Conservation (phyloP, 495 filamentous ascomycete genomes). For the Cercophora scortea region DNA sequence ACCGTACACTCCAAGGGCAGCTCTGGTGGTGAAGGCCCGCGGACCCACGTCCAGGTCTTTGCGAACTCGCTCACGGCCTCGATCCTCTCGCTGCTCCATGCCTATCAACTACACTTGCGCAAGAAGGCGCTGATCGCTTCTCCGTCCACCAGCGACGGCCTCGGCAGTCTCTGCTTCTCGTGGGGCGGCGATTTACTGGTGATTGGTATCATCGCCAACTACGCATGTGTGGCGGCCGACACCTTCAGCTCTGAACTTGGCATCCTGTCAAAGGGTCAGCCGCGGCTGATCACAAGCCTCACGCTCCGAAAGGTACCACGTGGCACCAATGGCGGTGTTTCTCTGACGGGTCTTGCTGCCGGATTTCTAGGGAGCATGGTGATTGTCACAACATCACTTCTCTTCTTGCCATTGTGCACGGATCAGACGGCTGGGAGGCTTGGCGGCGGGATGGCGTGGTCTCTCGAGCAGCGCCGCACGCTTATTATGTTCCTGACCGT, state of each 20-base stretch:
- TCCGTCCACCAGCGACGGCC: slow-evolving; percentile 3
- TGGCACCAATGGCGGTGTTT: slow-evolving; percentile 92
- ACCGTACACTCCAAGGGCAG: slow-evolving; percentile 68
- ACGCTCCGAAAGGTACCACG: slow-evolving; percentile 68
- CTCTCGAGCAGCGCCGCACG: slow-evolving; percentile 38
- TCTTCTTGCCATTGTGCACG: slow-evolving; percentile 64
- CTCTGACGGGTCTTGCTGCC: slow-evolving; percentile 59
- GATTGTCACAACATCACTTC: slow-evolving; percentile 55
- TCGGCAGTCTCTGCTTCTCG: slow-evolving; percentile 36
- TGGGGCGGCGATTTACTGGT: slow-evolving; percentile 50
- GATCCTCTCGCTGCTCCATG: slow-evolving; percentile 62
- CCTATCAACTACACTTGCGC: slow-evolving; percentile 49
- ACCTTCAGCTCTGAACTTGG: slow-evolving; percentile 95
- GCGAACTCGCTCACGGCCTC: slow-evolving; percentile 80
- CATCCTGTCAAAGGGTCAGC: slow-evolving; percentile 68
- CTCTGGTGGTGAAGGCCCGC: slow-evolving; percentile 67
- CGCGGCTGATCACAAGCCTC: slow-evolving; percentile 79
- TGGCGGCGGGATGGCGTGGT: slow-evolving; percentile 36
- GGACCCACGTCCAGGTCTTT: slow-evolving; percentile 83
- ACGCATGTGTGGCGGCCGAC: slow-evolving; percentile 84
- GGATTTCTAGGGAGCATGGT: slow-evolving; percentile 68
- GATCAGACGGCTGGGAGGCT: slow-evolving; percentile 20
- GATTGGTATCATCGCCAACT: slow-evolving; percentile 61
- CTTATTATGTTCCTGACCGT: slow-evolving; percentile 55
- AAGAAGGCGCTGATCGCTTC: slow-evolving; percentile 15